Percentiles rank a stretch among this genome's conserved stretches.
Conservation (phyloP, 305 asterid genomes). For the Fraxinus dipetala region DNA sequence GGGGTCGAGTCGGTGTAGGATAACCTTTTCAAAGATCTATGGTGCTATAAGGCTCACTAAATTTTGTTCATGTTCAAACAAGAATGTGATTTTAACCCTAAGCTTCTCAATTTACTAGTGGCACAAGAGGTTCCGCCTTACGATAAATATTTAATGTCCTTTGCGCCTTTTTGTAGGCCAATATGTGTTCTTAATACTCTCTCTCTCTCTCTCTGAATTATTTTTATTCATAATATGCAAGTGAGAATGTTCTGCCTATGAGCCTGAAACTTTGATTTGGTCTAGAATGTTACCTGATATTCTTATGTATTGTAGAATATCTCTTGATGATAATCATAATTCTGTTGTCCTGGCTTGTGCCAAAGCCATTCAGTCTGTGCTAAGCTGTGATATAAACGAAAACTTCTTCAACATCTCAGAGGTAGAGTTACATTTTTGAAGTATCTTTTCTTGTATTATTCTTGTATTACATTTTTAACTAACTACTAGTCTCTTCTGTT, state of each 20-base stretch:
- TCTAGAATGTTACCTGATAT: constrained; percentile 15
- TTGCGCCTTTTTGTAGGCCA: neutral
- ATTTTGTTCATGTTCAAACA: neutral
- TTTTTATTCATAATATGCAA: neutral
- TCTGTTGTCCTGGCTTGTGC: constrained; percentile 86
- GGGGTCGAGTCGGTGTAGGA: neutral
- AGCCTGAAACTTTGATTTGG: constrained; percentile 11
- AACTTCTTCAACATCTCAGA: constrained; percentile 57
- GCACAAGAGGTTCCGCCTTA: neutral
- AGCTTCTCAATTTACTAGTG: constrained; percentile 1
- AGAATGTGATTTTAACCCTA: neutral
- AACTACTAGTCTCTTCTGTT: constrained; percentile 21
- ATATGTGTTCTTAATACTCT: neutral
- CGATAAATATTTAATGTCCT: neutral
- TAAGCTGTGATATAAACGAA: constrained; percentile 68
- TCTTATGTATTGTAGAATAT: constrained; percentile 53
- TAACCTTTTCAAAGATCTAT: neutral
- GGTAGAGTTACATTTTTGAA: constrained; percentile 42
- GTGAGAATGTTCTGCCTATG: constrained; percentile 1
- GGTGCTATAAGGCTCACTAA: neutral
- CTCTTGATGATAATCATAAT: constrained; percentile 78
- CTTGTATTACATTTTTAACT: constrained; percentile 22
- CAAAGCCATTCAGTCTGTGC: constrained; percentile 64
- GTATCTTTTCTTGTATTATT: constrained; percentile 2
- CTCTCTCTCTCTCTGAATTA: neutral